Percentiles rank a stretch among this genome's conserved stretches.
Conservation (phyloP, 1,139 yeast genomes). For the Kurtzmaniella quercitrusa region DNA sequence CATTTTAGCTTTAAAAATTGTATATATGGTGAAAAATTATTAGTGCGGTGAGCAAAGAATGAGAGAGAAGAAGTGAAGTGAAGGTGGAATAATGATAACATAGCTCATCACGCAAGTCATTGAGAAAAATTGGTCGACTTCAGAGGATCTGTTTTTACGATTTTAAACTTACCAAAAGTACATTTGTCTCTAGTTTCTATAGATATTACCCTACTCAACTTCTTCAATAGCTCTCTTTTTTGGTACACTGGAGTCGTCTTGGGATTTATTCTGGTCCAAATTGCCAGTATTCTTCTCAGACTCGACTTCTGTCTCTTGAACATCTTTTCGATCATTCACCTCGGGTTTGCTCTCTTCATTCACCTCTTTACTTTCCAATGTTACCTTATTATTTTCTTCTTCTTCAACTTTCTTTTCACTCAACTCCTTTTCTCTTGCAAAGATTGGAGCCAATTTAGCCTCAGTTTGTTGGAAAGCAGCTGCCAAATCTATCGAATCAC, state of each 20-base stretch:
- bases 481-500: constrained; percentile 26
- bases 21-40: neutral
- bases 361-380: constrained; percentile 1
- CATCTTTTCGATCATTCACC: neutral
- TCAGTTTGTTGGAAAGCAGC: constrained; percentile 18
- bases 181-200: too few relatives aligned
- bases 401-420: constrained; percentile 6
- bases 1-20: neutral
- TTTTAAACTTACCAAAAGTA: too few relatives aligned
- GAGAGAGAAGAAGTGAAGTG: neutral
- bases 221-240: constrained; percentile 25
- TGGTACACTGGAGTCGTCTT: constrained; percentile 9
- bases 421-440: constrained; percentile 10
- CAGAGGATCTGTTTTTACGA: too few relatives aligned
- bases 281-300: neutral
- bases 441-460: constrained; percentile 13
- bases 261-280: neutral
- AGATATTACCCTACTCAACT: constrained; percentile 14
- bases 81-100: too few relatives aligned
- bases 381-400: constrained; percentile 7
- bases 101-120: too few relatives aligned
- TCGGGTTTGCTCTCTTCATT: constrained; percentile 3
- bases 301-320: neutral
- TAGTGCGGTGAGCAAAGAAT: neutral
- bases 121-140: too few relatives aligned